phyloP scores from a whole-genome alignment of 2,329 filamentous ascomycete species.

The Fusarium sp. region DNA sequence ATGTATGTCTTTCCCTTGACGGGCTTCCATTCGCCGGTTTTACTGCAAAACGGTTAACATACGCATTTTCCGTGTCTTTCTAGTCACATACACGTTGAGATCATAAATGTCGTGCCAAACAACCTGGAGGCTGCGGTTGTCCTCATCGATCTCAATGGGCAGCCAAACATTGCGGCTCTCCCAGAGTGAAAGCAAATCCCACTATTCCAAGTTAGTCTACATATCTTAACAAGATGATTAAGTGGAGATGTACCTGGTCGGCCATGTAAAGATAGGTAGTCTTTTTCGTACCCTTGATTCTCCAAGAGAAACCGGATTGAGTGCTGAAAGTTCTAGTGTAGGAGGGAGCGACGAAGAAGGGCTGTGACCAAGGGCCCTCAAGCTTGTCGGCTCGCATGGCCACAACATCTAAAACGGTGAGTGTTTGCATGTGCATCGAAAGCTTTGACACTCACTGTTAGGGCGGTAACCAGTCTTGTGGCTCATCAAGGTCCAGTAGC shows the following conservation, averaged over 20 bases:
- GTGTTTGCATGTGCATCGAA: fast-evolving
- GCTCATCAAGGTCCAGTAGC: conserved; percentile 71
- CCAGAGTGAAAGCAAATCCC: conserved; percentile 65
- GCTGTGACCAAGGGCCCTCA: conserved; percentile 64
- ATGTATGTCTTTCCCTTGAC: conserved; percentile 62
- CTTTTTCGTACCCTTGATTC: conserved; percentile 58
- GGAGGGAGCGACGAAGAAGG: conserved; percentile 60
- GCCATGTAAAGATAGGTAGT: conserved; percentile 64
- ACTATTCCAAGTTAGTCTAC: conserved; percentile 40
- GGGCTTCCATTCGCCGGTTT: conserved; percentile 60
- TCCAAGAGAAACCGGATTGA: conserved; percentile 62
- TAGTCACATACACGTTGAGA: conserved; percentile 57
- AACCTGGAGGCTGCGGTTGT: conserved; percentile 59
- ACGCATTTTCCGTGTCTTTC: background rate
- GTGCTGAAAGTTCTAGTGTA: conserved; percentile 65
- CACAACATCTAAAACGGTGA: conserved; percentile 56
- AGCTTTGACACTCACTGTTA: conserved; percentile 53
- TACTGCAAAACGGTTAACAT: conserved; percentile 18
- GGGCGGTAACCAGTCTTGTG: conserved; percentile 74
- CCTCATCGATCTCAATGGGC: conserved; percentile 63
- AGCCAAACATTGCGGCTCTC: conserved; percentile 69
- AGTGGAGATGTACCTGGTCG: conserved; percentile 48
- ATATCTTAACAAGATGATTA: background rate
- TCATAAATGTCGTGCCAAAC: conserved; percentile 68
- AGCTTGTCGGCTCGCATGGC: conserved; percentile 64